phyloP scores from a whole-genome alignment of 768 basidiomycete genomes.

The Termitomyces bulborhizus region DNA sequence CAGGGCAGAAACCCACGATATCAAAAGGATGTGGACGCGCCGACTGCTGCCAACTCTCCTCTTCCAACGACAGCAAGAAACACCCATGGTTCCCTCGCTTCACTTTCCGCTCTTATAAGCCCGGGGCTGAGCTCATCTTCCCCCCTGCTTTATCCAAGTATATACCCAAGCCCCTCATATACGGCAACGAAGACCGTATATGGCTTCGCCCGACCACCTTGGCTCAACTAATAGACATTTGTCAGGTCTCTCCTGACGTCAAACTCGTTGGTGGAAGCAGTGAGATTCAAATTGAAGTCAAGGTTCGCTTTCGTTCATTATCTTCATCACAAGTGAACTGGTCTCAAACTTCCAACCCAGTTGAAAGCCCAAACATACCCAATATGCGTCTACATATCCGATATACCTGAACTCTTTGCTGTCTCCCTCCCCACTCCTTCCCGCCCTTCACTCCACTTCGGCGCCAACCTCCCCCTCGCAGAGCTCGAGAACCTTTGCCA shows the following conservation, averaged over 20 bases:
- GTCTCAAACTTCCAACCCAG: background rate
- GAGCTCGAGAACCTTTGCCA: conserved; percentile 10
- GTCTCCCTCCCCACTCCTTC: conserved; percentile 4
- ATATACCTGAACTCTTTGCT: conserved; percentile 9
- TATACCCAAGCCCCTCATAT: conserved; percentile 7
- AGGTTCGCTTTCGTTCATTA: background rate
- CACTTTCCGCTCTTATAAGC: conserved; percentile 11
- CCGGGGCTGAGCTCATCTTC: conserved; percentile 12
- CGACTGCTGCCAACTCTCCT: conserved; percentile 13
- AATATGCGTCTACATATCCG: conserved; percentile 10
- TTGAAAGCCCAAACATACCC: conserved; percentile 12
- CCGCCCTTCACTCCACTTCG: conserved; percentile 5
- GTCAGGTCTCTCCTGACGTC: background rate
- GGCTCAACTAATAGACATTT: conserved; percentile 10
- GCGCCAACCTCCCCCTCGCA: conserved; percentile 11
- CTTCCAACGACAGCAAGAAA: conserved; percentile 1
- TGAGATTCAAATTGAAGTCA: conserved; percentile 13
- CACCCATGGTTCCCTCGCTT: conserved; percentile 13
- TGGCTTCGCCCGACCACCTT: conserved; percentile 11
- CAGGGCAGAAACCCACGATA: background rate
- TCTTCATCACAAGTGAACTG: background rate
- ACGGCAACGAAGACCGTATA: conserved; percentile 8
- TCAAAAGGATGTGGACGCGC: conserved; percentile 12
- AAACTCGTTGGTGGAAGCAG: conserved; percentile 14
- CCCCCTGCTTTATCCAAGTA: conserved; percentile 7